Conservation (phyloP, 1,284 basidiomycete genomes). For the Rhodotorula sp. region DNA sequence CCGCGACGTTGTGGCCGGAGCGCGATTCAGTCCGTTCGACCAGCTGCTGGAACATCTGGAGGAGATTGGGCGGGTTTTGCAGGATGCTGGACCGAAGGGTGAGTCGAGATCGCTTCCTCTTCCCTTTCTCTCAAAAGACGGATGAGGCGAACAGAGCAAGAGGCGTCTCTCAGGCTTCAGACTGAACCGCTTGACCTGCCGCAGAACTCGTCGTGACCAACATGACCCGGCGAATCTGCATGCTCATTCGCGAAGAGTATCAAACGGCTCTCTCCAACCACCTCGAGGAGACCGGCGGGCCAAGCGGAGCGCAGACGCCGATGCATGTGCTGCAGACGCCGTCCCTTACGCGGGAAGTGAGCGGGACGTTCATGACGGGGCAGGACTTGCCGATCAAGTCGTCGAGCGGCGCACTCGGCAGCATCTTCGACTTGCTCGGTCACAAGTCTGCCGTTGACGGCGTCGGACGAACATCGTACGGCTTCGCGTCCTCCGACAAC, state of each 20-base stretch:
- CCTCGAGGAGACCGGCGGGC: slow-evolving; percentile 19
- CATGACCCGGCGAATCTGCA: slow-evolving; percentile 84
- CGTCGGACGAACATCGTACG: background rate
- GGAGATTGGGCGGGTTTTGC: slow-evolving; percentile 71
- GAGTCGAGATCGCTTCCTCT: slow-evolving; percentile 28
- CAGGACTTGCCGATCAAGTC: slow-evolving; percentile 18
- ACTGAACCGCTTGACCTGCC: background rate
- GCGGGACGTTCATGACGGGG: slow-evolving; percentile 22
- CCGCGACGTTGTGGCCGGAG: slow-evolving; percentile 81
- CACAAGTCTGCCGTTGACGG: slow-evolving; percentile 26
- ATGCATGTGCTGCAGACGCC: slow-evolving; percentile 28
- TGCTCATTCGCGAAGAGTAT: slow-evolving; percentile 92
- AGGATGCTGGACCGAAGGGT: slow-evolving; percentile 93
- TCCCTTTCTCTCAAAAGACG: background rate
- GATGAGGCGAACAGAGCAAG: background rate
- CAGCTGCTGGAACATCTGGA: slow-evolving; percentile 80
- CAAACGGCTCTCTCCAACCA: slow-evolving; percentile 51
- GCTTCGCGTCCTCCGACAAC: background rate
- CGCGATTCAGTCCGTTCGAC: slow-evolving; percentile 80
- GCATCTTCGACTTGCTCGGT: slow-evolving; percentile 38
- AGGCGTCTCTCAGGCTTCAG: too few species aligned
- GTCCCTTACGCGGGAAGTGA: slow-evolving; percentile 11
- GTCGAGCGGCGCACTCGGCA: slow-evolving; percentile 24
- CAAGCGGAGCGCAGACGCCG: slow-evolving; percentile 11
- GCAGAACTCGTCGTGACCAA: slow-evolving; percentile 91